Percentiles rank a stretch among this genome's conserved stretches.
Conservation (phyloP, 192 early-diverging fungal species). For the Entomortierella beljakovae region DNA sequence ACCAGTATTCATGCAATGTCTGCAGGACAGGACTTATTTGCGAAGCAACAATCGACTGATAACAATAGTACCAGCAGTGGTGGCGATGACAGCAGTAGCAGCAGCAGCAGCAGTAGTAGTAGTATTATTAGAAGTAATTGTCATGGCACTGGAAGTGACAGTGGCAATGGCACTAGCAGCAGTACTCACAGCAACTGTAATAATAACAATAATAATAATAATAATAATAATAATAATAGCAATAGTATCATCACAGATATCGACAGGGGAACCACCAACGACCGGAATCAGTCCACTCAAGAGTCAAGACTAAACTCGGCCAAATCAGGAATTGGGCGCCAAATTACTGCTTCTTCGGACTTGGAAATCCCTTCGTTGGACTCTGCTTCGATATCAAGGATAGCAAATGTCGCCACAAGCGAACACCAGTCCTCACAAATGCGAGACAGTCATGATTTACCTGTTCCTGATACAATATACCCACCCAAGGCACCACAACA, state of each 20-base stretch:
- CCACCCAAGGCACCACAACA: neutral
- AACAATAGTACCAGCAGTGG: neutral
- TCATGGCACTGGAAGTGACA: neutral
- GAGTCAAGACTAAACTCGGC: too few species aligned
- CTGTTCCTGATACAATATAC: neutral
- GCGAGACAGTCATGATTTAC: neutral
- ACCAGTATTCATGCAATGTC: conserved; percentile 85
- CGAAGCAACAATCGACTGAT: neutral
- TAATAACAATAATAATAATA: conserved; percentile 59
- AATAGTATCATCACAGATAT: too few species aligned
- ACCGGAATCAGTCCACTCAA: too few species aligned
- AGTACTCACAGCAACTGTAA: neutral
- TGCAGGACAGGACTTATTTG: conserved; percentile 3
- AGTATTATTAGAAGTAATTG: too few species aligned
- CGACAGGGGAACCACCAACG: too few species aligned
- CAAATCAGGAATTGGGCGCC: too few species aligned
- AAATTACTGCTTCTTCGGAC: too few species aligned
- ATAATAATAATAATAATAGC: neutral
- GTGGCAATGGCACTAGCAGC: neutral
- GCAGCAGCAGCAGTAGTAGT: neutral
- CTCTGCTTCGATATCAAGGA: too few species aligned
- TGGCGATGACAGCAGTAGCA: neutral
- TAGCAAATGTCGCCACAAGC: neutral
- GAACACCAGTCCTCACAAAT: neutral
- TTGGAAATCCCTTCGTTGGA: too few species aligned